Base-by-base conservation (phyloP, 805 yeast genomes). In the Diddensiella transvaalensis region DNA sequence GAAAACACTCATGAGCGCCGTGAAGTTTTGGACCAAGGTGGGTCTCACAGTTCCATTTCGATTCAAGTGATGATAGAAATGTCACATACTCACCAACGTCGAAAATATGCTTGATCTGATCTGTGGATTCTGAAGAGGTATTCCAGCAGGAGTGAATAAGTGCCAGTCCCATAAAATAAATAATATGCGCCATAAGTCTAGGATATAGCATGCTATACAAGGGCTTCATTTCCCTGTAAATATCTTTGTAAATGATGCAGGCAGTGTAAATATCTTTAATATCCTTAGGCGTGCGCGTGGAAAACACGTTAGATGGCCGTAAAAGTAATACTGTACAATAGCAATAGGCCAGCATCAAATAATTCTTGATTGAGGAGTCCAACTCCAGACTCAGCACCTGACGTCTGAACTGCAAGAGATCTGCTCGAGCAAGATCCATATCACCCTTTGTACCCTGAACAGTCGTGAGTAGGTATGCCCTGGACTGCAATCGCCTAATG, bases 231-330 rank as follows among this genome's bases (percentile, higher is more conserved):
- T 19, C n/a, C 10, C 21, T 19, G 23, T 17, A 38, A 17, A 19
- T 19, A 5, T 38, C 11, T 6, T 4, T 4, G 23, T 38, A 38
- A n/a, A 19, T 6, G 6, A 38, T 15, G 21, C 41, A 38, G 5
- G 41, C 41, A 5, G 22, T 24, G n/a, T 18, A 18, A 4, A 19
- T 8, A n/a, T 38, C 41, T 6, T 15, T n/a, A 11, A 19, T 38
- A 6, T 38, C 41, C 11, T 8, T 15, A 24, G 41, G n/a, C n/a
- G 22, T 6, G 15, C 21, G 15, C 5, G 4, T 24, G 4, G 41
- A 24, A 6, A 4, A 18, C 5, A 19, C 10, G 23, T 21, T 38
- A 13, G 41, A 15, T 5, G 41, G 41, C 80, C 76, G 43, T 80
- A 73, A 63, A n/a, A 42, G 15, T 13, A 47, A 22, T 6, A 42